A percentile compares a stretch with the other conserved stretches of the same genome.
Evolutionary conservation across 169 alveolate species (phyloP).

Genomic region (Eimeria necatrix): DNA sequence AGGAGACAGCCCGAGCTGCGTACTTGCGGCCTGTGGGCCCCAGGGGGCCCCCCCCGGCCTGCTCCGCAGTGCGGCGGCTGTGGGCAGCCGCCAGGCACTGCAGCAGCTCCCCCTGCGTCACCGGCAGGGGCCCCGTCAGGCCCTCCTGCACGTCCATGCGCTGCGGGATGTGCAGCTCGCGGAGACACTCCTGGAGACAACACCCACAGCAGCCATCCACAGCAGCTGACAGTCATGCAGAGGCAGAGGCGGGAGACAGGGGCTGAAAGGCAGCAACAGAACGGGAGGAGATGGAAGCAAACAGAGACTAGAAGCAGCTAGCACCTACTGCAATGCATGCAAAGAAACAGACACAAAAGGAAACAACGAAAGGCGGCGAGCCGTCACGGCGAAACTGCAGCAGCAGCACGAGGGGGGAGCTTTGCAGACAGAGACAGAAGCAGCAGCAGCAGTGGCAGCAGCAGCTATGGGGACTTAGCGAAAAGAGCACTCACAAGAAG

Average conservation of each 20-base stretch:
- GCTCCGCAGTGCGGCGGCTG: background rate
- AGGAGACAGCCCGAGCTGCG: background rate
- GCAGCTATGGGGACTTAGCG: background rate
- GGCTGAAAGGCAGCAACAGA: background rate
- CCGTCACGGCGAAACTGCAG: background rate
- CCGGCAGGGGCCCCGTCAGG: conserved; percentile 24
- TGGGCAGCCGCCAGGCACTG: conserved; percentile 16
- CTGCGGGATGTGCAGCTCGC: conserved; percentile 71
- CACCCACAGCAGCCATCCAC: background rate
- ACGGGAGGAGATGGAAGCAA: background rate
- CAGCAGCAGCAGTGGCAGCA: background rate
- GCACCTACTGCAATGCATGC: background rate
- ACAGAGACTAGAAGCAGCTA: background rate
- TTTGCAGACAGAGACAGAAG: background rate
- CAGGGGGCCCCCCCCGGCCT: background rate
- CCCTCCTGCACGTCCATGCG: conserved; percentile 7
- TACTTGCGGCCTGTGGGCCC: background rate
- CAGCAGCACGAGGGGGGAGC: background rate
- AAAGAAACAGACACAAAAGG: background rate
- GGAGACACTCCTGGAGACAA: conserved; percentile 68
- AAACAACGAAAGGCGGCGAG: background rate
- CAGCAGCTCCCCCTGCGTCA: conserved; percentile 20
- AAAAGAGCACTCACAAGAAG: conserved; percentile 46
- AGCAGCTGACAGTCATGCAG: too few relatives aligned
- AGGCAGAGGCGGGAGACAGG: too few relatives aligned